These are phyloP conservation scores for Penicillium angulare DNA, from an alignment of 495 filamentous ascomycete genomes.

Conservation along the genomic window DNA sequence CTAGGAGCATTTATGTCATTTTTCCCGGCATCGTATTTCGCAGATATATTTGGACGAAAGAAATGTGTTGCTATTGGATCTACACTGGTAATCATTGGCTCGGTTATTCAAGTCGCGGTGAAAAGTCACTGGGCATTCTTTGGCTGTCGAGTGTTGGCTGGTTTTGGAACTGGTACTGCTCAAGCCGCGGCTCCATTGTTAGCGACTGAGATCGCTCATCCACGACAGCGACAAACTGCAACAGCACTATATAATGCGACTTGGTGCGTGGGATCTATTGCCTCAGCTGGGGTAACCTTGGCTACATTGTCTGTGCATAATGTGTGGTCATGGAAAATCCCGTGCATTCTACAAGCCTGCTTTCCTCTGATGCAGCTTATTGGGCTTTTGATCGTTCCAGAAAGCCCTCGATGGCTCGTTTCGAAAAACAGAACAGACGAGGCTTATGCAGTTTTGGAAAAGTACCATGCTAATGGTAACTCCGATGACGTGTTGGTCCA, in stretches of 20 bases:
- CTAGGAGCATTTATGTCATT: slow-evolving; percentile 23
- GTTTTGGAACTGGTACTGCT: slow-evolving; percentile 17
- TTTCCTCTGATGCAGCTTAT: slow-evolving; percentile 18
- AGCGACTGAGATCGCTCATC: slow-evolving; percentile 25
- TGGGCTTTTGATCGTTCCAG: slow-evolving; percentile 16
- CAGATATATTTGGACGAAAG: slow-evolving; percentile 20
- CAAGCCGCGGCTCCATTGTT: slow-evolving; percentile 25
- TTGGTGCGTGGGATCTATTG: slow-evolving; percentile 22
- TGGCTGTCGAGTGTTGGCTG: slow-evolving; percentile 18
- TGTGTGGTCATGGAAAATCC: slow-evolving; percentile 24
- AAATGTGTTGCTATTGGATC: slow-evolving; percentile 17
- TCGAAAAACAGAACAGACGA: slow-evolving; percentile 35
- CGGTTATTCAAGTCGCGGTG: slow-evolving; percentile 11
- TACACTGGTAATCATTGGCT: slow-evolving; percentile 13
- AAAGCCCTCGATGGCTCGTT: slow-evolving; percentile 40
- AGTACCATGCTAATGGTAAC: slow-evolving; percentile 36
- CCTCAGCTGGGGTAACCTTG: slow-evolving; percentile 16
- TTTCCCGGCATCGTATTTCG: slow-evolving; percentile 22
- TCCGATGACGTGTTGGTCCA: slow-evolving; percentile 26
- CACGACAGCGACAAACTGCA: slow-evolving; percentile 24
- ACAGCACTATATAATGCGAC: slow-evolving; percentile 24
- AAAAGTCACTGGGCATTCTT: slow-evolving; percentile 25
- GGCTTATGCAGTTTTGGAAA: slow-evolving; percentile 35
- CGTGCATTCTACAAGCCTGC: slow-evolving; percentile 20
- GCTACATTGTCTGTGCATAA: slow-evolving; percentile 14